phyloP scores from a whole-genome alignment of 805 yeast genomes.

The Barnettozyma pratensis region DNA sequence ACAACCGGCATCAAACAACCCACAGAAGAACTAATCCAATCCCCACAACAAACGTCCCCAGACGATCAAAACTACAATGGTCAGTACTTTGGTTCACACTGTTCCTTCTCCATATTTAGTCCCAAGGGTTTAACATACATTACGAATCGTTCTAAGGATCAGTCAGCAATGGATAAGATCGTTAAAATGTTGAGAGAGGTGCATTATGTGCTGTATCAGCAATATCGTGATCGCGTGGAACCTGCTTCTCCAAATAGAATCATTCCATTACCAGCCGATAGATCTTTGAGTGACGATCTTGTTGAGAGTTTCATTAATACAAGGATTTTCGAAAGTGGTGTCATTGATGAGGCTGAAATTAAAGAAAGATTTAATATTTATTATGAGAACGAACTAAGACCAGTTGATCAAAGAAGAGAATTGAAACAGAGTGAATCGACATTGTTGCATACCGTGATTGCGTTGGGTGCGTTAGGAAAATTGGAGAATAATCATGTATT shows the following conservation, averaged over 20 bases:
- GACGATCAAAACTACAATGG: slow-evolving; percentile 5
- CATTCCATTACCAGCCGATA: slow-evolving; percentile 1
- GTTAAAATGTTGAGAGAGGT: slow-evolving; percentile 1
- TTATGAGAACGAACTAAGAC: slow-evolving; percentile 2
- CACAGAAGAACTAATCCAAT: neutral
- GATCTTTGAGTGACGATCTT: neutral
- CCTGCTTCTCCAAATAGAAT: slow-evolving; percentile 3
- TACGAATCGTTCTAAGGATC: slow-evolving; percentile 7
- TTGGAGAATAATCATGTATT: slow-evolving; percentile 1
- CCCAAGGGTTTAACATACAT: slow-evolving; percentile 35
- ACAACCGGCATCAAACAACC: neutral
- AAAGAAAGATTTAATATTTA: neutral
- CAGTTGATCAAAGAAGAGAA: neutral
- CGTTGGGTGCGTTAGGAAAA: neutral
- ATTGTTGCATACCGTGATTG: slow-evolving; percentile 1
- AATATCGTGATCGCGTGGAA: slow-evolving; percentile 1
- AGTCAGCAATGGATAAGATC: slow-evolving; percentile 2
- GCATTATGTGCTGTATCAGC: slow-evolving; percentile 4
- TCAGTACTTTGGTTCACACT: slow-evolving; percentile 24
- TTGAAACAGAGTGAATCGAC: slow-evolving; percentile 2
- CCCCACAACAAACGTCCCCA: slow-evolving; percentile 3
- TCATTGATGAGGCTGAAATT: slow-evolving; percentile 1
- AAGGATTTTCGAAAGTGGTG: neutral
- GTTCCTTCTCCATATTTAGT: slow-evolving; percentile 34
- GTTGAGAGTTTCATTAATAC: slow-evolving; percentile 1